Percentiles rank a stretch among this genome's conserved stretches.
phyloP scores from a whole-genome alignment of 116 monocot genomes.

The Cymodocea nodosa region DNA sequence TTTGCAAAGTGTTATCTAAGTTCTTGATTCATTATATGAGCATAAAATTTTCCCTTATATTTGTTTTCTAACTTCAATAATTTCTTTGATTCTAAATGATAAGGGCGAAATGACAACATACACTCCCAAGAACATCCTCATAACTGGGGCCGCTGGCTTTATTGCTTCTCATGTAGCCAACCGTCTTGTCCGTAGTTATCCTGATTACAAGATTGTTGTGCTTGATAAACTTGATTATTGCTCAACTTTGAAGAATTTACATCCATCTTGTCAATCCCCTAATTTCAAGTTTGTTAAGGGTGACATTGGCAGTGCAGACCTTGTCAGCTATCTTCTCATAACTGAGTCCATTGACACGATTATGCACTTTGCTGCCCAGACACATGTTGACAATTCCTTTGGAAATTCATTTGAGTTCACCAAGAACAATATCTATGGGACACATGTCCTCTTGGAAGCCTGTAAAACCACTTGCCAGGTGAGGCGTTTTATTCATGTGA shows the following conservation, averaged over 20 bases:
- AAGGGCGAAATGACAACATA: constrained; percentile 33
- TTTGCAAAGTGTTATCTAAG: too few relatives aligned
- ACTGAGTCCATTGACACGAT: constrained; percentile 74
- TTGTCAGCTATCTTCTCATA: constrained; percentile 67
- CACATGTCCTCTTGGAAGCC: constrained; percentile 76
- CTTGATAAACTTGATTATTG: constrained; percentile 87
- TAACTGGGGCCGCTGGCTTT: constrained; percentile 82
- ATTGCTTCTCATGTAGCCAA: constrained; percentile 81
- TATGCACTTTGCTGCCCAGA: constrained; percentile 83
- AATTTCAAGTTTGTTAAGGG: constrained; percentile 78
- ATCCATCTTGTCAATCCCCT: constrained; percentile 44
- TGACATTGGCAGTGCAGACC: constrained; percentile 68
- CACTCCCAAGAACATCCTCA: constrained; percentile 68
- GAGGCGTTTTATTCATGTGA: constrained; percentile 69
- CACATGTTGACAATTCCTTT: constrained; percentile 86
- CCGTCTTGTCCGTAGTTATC: constrained; percentile 50
- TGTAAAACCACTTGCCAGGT: constrained; percentile 63
- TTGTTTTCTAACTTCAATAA: neutral
- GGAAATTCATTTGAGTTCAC: constrained; percentile 86
- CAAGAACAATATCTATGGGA: constrained; percentile 75
- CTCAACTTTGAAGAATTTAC: constrained; percentile 59
- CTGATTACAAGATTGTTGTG: constrained; percentile 62
- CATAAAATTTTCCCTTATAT: neutral
- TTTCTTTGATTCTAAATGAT: neutral
- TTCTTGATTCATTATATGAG: too few relatives aligned